Base-by-base conservation (phyloP, 129 eudicot genomes). In the Silybum marianum region DNA sequence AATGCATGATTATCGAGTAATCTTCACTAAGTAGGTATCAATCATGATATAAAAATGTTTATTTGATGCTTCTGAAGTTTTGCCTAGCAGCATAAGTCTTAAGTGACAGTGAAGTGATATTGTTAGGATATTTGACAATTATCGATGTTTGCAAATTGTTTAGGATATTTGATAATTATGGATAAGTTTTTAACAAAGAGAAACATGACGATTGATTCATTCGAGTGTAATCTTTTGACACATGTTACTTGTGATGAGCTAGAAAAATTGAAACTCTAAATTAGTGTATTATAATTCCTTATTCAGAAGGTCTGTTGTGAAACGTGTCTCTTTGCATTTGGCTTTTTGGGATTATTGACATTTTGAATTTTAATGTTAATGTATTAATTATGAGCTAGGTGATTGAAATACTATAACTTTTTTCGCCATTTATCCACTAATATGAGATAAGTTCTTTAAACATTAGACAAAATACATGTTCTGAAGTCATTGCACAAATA, bases 261-360 rank as follows among this genome's bases (percentile, higher is more conserved):
- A 26, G 74, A 68, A 77, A 67, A 39, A 34, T 40, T 42, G 11
- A 60, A 67, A 68, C 74, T 67, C 19, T 67, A 24, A 7, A 42
- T 42, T 77, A 36, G 24, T 77, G 2, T 30, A 2, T 38, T 65
- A 39, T n/a, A 66, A 77, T 39, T 65, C 73, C 65, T 77, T 36
- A 38, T 65, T 16, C 42, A 66, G 65, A 66, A 77, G 24, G 34
- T 40, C 0, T 4, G 22, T 73, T 25, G 7, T 51, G 26, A n/a
- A 74, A 74, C 18, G 3, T 6, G 42, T 74, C 78, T 74, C 44
- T 54, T 24, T 38, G 42, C 14, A 54, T 75, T 75, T 54, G 79
- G 38, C 39, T 2, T 51, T 25, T 75, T 51, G 51, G 77, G 46
- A 73, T 14, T 22, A 24, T 73, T 40, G 30, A 40, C 54, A 38